These are phyloP conservation scores for Bruguiera sexangula DNA, from an alignment of 345 rosid species.

Conservation along the genomic window DNA sequence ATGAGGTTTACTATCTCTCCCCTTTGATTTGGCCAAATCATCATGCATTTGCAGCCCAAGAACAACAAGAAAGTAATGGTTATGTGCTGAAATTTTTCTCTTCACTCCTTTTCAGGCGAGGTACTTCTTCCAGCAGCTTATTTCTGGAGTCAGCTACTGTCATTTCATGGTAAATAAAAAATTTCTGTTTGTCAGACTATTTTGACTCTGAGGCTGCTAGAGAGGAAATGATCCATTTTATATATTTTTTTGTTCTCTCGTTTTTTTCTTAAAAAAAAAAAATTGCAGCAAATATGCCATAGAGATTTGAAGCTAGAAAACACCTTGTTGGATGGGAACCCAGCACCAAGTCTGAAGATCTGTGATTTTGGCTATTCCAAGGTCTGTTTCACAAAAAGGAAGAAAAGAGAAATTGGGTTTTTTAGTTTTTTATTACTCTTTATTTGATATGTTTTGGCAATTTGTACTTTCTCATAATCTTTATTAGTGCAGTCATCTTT, in stretches of 20 bases:
- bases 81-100: background rate
- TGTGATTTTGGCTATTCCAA: constrained; percentile 95
- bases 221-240: too few relatives aligned
- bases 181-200: background rate
- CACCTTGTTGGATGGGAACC: constrained; percentile 83
- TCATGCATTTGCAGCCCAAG: too few relatives aligned
- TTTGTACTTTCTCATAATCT: too few relatives aligned
- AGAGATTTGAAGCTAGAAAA: constrained; percentile 93
- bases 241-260: background rate
- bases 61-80: background rate
- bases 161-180: constrained; percentile 57
- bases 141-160: constrained; percentile 76
- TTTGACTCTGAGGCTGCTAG: background rate
- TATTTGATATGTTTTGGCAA: too few relatives aligned
- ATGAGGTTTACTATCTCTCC: constrained; percentile 11
- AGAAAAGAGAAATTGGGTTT: too few relatives aligned
- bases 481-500: constrained; percentile 54
- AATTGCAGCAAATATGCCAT: constrained; percentile 82
- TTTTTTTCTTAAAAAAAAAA: background rate
- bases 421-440: too few relatives aligned
- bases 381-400: constrained; percentile 31
- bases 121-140: constrained; percentile 90
- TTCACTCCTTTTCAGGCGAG: constrained; percentile 52
- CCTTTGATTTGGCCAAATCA: too few relatives aligned
- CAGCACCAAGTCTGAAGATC: constrained; percentile 89